A percentile compares a stretch with the other conserved stretches of the same genome.
These are phyloP conservation scores for Pseudogymnoascus sp. DNA, from an alignment of 2,329 filamentous ascomycete genomes.

Conservation along the genomic window DNA sequence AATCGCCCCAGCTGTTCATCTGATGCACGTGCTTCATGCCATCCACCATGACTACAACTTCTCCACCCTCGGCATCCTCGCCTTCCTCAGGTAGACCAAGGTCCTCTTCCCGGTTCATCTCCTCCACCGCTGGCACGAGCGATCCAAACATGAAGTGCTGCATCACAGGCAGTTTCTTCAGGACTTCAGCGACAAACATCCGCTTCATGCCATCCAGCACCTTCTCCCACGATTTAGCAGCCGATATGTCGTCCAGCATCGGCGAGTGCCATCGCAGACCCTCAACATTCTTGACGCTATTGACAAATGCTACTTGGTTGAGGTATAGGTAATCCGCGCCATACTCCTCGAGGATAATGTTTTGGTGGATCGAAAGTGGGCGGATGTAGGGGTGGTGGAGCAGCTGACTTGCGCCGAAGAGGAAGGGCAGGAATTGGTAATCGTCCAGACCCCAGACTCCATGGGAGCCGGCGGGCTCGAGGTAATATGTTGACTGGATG, in stretches of 20 bases:
- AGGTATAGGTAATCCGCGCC: conserved; percentile 80
- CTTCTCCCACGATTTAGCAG: conserved; percentile 82
- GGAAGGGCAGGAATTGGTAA: conserved; percentile 92
- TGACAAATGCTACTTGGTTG: conserved; percentile 87
- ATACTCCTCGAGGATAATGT: conserved; percentile 79
- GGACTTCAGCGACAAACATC: conserved; percentile 91
- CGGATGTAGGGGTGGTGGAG: conserved; percentile 76
- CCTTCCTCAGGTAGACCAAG: conserved; percentile 39
- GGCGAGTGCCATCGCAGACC: conserved; percentile 93
- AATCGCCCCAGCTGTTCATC: conserved; percentile 79
- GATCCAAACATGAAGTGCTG: conserved; percentile 95
- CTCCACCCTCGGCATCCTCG: conserved; percentile 45
- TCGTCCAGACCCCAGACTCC: conserved; percentile 98
- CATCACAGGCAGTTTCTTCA: conserved; percentile 94
- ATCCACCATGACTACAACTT: conserved; percentile 56
- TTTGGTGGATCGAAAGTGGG: conserved; percentile 76
- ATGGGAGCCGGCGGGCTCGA: conserved; percentile 93
- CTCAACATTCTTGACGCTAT: conserved; percentile 92
- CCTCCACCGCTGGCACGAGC: conserved; percentile 68
- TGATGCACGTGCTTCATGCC: conserved; percentile 65
- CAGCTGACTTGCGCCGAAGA: conserved; percentile 88
- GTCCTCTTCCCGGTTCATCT: conserved; percentile 64
- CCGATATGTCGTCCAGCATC: conserved; percentile 96
- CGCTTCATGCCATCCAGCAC: conserved; percentile 91
- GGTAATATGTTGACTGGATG: conserved; percentile 87